Evolutionary conservation across 768 basidiomycete species (phyloP), one percentile per base, ranked within the genome.

Genomic region (Lactarius tabidus): DNA sequence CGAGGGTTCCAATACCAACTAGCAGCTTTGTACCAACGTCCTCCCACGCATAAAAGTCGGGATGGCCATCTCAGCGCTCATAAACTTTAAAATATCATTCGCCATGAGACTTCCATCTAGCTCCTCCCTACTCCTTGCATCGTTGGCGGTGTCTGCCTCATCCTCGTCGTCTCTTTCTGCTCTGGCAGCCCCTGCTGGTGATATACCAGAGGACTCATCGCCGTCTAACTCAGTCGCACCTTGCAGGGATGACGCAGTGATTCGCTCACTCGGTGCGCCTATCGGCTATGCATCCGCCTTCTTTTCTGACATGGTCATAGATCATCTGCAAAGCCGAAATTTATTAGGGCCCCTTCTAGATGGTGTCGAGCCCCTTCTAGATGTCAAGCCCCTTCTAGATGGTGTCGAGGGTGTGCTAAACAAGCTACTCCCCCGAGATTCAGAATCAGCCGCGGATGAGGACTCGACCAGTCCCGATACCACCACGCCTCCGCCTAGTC

Each of bases 81-180:
- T 9, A 9, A 57, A 53, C 54, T 29, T 52, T 43, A 36, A 28
- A 39, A 2, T 33, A 48, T 57, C 59, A 23, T 33, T 41, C 35
- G 23, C 60, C 64, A 76, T 76, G 75, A 73, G 67, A 61, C 54
- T 75, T 57, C 69, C 73, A 2, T 61, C 74, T 45, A 74, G 75
- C 70, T 75, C 75, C 53, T 76, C 75, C n/a, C 48, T 76, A 51
- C 18, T 76, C 60, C 64, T 76, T 45, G 75, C 74, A 9, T 69
- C 73, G 20, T 70, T 76, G 54, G 75, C 74, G 20, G 64, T 71
- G 45, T 65, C 64, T 39, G 69, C 72, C 4, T 72, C 75, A 0
- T 74, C 74, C 20, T 67, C 74, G 1, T 69, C 70, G 2, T 75
- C 75, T n/a, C 66, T 74, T 23, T 70, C 71, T 35, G 66, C 66